Conservation (phyloP, 2,329 filamentous ascomycete species). For the Ceratocystis huliohia region DNA sequence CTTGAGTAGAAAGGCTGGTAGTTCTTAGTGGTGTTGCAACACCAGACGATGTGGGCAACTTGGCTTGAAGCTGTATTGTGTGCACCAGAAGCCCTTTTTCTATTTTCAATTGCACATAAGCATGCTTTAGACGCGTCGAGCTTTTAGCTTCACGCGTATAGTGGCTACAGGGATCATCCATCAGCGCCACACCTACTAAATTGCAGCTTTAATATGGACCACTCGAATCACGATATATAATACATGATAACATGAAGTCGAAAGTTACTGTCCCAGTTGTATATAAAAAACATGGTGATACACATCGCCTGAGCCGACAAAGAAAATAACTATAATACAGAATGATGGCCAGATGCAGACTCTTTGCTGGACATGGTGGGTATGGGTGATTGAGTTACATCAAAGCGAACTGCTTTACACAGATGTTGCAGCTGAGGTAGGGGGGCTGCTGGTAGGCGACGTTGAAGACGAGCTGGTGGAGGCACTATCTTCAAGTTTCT, state of each 20-base stretch:
- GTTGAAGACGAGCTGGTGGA: not conserved
- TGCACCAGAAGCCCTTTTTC: not conserved
- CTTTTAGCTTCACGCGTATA: constrained; percentile 19
- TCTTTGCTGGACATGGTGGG: not conserved
- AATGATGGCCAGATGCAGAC: not conserved
- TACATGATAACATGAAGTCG: too few relatives aligned
- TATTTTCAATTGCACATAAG: not conserved
- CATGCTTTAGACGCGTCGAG: constrained; percentile 9
- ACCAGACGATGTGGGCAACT: not conserved
- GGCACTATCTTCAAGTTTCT: constrained; percentile 25
- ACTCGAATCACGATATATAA: too few relatives aligned
- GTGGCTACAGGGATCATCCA: constrained; percentile 17
- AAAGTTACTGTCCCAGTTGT: too few relatives aligned
- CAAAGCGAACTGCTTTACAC: constrained; percentile 2
- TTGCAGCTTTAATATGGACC: constrained; percentile 6
- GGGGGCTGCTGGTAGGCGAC: not conserved
- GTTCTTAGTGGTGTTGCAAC: not conserved
- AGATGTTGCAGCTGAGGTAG: constrained; percentile 9
- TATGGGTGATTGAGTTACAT: constrained; percentile 7
- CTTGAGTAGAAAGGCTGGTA: not conserved
- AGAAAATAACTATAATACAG: constrained; percentile 20
- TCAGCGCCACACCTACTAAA: constrained; percentile 13
- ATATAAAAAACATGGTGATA: constrained; percentile 7
- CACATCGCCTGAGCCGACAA: constrained; percentile 3
- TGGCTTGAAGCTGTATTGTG: not conserved